phyloP scores from a whole-genome alignment of 2,329 filamentous ascomycete species.

The Neofusicoccum parvum region DNA sequence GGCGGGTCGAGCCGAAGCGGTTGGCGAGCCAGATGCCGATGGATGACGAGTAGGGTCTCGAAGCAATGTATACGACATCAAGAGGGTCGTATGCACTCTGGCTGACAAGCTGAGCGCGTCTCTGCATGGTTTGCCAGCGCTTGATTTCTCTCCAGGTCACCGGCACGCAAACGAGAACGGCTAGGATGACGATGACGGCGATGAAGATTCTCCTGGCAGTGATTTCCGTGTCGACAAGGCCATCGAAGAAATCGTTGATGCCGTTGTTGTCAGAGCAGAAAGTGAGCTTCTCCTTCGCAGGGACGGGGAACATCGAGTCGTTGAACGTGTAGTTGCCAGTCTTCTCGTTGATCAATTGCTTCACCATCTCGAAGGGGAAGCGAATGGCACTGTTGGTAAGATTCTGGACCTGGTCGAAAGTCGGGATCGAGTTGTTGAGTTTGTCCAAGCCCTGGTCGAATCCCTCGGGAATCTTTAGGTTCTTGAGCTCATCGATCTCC shows the following conservation, averaged over 20 bases:
- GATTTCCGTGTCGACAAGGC: conserved; percentile 66
- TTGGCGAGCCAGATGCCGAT: conserved; percentile 71
- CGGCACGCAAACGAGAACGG: conserved; percentile 71
- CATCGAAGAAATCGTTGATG: conserved; percentile 81
- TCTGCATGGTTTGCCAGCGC: conserved; percentile 72
- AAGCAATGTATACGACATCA: conserved; percentile 86
- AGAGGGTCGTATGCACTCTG: conserved; percentile 73
- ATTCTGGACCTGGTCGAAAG: conserved; percentile 81
- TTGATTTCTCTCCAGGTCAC: conserved; percentile 82
- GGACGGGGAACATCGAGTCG: conserved; percentile 75
- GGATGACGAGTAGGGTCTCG: conserved; percentile 74
- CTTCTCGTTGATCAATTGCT: conserved; percentile 69
- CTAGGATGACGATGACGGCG: conserved; percentile 70
- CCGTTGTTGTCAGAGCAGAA: conserved; percentile 88
- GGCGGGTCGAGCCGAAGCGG: conserved; percentile 63
- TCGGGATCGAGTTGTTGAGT: conserved; percentile 78
- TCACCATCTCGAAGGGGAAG: conserved; percentile 80
- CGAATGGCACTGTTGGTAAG: conserved; percentile 74
- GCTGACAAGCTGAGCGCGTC: conserved; percentile 67
- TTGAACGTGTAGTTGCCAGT: conserved; percentile 79
- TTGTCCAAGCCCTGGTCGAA: conserved; percentile 70
- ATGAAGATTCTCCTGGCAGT: conserved; percentile 75
- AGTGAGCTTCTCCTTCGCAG: conserved; percentile 75
- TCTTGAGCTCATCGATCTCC: conserved; percentile 66
- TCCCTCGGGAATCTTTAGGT: conserved; percentile 68